Evolutionary conservation across 805 yeast species (phyloP).

Genomic region (Barnettozyma botsteinii): DNA sequence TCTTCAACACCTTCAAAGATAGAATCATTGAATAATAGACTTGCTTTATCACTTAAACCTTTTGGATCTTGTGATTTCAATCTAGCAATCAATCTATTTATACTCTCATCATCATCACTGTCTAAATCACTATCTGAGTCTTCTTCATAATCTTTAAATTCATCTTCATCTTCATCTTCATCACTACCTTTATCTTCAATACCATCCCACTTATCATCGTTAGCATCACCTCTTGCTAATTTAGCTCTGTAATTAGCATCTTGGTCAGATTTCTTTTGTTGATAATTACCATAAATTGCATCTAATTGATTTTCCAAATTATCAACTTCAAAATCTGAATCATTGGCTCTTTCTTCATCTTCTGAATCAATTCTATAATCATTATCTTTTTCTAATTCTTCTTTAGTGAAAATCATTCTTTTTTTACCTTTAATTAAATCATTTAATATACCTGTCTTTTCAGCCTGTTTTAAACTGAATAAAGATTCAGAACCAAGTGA

Average conservation of each 20-base stretch:
- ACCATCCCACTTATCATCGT: constrained; percentile 78
- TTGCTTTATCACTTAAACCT: constrained; percentile 36
- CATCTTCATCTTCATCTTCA: constrained; percentile 26
- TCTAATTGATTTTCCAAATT: constrained; percentile 78
- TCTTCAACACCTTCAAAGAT: constrained; percentile 46
- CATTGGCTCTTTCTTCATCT: constrained; percentile 37
- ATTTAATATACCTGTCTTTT: constrained; percentile 75
- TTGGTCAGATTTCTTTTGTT: constrained; percentile 59
- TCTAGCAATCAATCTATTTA: constrained; percentile 52
- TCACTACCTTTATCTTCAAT: constrained; percentile 44
- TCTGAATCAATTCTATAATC: constrained; percentile 53
- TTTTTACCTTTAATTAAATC: constrained; percentile 74
- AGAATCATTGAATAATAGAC: constrained; percentile 44
- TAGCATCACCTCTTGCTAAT: constrained; percentile 66
- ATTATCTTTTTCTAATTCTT: constrained; percentile 47
- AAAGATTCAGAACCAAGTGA: constrained; percentile 69
- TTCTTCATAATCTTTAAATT: constrained; percentile 35
- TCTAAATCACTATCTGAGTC: constrained; percentile 37
- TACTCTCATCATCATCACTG: constrained; percentile 70
- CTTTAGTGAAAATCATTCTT: constrained; percentile 49
- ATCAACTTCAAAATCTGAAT: constrained; percentile 40
- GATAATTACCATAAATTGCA: constrained; percentile 70
- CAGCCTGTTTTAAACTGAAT: constrained; percentile 80
- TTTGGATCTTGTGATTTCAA: constrained; percentile 39
- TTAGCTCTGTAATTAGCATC: constrained; percentile 67